These are phyloP conservation scores for Fraxinus excelsior DNA, from an alignment of 257 asterid species.

Conservation along the genomic window DNA sequence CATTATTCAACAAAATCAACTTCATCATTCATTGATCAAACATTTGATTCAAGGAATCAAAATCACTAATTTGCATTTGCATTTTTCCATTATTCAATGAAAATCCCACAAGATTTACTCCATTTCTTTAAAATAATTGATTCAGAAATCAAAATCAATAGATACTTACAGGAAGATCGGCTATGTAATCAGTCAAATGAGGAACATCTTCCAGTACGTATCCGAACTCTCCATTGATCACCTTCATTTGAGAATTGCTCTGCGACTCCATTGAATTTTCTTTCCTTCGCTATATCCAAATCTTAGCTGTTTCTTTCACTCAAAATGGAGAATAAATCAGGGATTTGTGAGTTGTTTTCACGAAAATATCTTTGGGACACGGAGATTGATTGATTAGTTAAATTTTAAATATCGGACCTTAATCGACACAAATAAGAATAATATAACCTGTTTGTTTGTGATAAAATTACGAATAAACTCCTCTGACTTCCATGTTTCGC, in stretches of 20 bases:
- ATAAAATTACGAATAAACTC: no score
- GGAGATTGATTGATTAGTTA: no score
- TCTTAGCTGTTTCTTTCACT: not conserved
- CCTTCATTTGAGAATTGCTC: constrained; percentile 57
- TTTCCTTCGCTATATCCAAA: not conserved
- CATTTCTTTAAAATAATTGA: not conserved
- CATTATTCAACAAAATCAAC: not conserved
- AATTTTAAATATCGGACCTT: no score
- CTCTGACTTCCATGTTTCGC: no score
- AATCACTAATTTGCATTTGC: not conserved
- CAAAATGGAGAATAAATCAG: not conserved
- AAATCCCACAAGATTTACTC: not conserved
- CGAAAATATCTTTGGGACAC: no score
- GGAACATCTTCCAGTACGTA: constrained; percentile 73
- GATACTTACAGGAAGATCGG: constrained; percentile 53
- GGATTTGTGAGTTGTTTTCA: not conserved
- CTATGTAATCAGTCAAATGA: constrained; percentile 62
- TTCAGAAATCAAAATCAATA: not conserved
- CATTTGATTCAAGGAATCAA: not conserved
- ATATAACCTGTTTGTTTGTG: no score
- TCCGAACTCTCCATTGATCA: constrained; percentile 51
- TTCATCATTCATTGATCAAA: not conserved
- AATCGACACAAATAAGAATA: no score
- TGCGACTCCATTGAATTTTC: constrained; percentile 32
- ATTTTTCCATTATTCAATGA: not conserved